phyloP scores from a whole-genome alignment of 2,329 filamentous ascomycete species.

The Scedosporium dehoogii region DNA sequence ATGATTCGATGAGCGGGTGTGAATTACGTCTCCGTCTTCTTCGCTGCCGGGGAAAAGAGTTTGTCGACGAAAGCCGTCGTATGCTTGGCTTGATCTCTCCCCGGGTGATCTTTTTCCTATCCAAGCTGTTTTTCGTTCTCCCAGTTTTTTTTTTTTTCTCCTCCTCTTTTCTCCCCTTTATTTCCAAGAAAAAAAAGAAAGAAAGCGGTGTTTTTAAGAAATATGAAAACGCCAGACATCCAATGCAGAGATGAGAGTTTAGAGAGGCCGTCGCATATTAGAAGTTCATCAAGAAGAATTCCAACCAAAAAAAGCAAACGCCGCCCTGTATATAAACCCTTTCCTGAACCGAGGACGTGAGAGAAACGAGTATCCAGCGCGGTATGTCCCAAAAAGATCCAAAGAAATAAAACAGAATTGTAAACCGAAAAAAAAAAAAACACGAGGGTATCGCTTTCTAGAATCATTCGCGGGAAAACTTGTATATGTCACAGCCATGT shows the following conservation, averaged over 20 bases:
- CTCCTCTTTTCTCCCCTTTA: constrained; percentile 2
- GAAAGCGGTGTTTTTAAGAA: constrained; percentile 3
- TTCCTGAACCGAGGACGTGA: constrained; percentile 9
- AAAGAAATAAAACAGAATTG: background rate
- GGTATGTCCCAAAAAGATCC: constrained; percentile 1
- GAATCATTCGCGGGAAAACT: background rate
- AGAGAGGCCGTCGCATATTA: constrained; percentile 3
- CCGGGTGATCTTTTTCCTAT: background rate
- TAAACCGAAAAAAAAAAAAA: background rate
- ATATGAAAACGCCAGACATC: background rate
- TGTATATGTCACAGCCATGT: background rate
- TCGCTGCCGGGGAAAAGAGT: background rate
- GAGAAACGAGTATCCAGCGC: constrained; percentile 6
- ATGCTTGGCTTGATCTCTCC: background rate
- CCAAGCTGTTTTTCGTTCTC: background rate
- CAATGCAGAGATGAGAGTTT: background rate
- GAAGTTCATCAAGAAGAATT: constrained; percentile 1
- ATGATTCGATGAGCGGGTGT: background rate
- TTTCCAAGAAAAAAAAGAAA: background rate
- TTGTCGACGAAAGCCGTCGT: background rate
- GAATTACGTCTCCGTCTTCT: background rate
- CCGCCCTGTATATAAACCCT: background rate
- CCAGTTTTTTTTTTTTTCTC: constrained; percentile 1
- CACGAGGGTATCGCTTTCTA: background rate
- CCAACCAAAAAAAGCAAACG: background rate